These are phyloP conservation scores for Hypoxylon sp. DNA, from an alignment of 2,329 filamentous ascomycete genomes.

Conservation along the genomic window DNA sequence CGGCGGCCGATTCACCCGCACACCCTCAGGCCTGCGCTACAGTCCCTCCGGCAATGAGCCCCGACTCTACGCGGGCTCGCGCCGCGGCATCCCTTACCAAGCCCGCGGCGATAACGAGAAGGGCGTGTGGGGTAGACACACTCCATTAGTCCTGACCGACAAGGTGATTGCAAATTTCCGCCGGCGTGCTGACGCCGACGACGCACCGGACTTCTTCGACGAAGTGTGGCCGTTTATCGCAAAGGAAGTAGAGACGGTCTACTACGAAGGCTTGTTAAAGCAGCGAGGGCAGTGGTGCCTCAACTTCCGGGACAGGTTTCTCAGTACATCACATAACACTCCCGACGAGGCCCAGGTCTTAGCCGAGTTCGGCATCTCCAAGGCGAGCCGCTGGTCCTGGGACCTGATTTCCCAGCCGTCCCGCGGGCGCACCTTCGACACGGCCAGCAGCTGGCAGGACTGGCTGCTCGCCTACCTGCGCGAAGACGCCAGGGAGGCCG, in stretches of 20 bases:
- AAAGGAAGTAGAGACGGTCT: constrained; percentile 29
- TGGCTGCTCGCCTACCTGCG: constrained; percentile 19
- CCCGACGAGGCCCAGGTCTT: constrained; percentile 14
- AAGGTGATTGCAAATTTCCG: constrained; percentile 18
- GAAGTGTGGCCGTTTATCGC: constrained; percentile 30
- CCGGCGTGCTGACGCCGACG: constrained; percentile 10
- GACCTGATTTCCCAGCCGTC: constrained; percentile 15
- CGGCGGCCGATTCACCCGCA: constrained; percentile 23
- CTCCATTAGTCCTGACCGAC: constrained; percentile 19
- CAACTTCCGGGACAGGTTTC: constrained; percentile 20
- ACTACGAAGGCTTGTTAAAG: constrained; percentile 22
- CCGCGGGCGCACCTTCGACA: constrained; percentile 13
- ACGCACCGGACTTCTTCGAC: constrained; percentile 20
- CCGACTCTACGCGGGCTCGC: constrained; percentile 28
- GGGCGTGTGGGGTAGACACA: constrained; percentile 20
- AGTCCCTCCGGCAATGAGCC: constrained; percentile 28
- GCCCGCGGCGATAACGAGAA: constrained; percentile 32
- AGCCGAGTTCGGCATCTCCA: constrained; percentile 13
- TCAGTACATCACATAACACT: constrained; percentile 10
- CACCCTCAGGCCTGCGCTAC: constrained; percentile 6
- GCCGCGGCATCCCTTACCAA: constrained; percentile 31
- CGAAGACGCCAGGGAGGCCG: constrained; percentile 19
- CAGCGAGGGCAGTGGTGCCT: background rate
- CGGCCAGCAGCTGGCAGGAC: constrained; percentile 3
- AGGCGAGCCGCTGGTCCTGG: constrained; percentile 28